phyloP scores from a whole-genome alignment of 2,329 filamentous ascomycete species.

The Sporothrix inflata region DNA sequence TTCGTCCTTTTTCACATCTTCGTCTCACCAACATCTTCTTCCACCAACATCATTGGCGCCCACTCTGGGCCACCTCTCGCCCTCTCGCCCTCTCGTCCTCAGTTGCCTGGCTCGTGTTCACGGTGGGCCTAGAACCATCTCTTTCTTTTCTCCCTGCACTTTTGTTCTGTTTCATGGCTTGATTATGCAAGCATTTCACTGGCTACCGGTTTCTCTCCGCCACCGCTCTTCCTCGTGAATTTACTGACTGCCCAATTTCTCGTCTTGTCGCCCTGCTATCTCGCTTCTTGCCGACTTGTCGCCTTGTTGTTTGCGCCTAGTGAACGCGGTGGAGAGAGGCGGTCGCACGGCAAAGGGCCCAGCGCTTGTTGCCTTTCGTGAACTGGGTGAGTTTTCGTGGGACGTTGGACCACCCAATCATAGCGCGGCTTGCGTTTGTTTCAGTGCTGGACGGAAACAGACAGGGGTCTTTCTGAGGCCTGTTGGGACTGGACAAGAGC shows the following conservation, averaged over 20 bases:
- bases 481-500: neutral
- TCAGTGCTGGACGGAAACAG: slow-evolving; percentile 31
- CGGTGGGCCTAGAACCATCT: neutral
- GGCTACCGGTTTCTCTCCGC: neutral
- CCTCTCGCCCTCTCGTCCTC: neutral
- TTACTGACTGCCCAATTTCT: neutral
- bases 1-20: neutral
- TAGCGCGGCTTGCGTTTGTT: slow-evolving; percentile 27
- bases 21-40: neutral
- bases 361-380: slow-evolving; percentile 18
- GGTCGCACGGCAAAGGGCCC: slow-evolving; percentile 12
- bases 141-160: neutral
- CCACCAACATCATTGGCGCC: neutral
- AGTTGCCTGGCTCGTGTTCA: neutral
- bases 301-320: neutral
- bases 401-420: slow-evolving; percentile 25
- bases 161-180: slow-evolving; percentile 17
- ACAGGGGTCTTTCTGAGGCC: neutral
- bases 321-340: neutral
- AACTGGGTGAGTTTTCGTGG: neutral
- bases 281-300: neutral
- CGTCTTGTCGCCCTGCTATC: neutral
- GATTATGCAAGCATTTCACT: slow-evolving; percentile 23
- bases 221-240: neutral
- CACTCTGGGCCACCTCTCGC: neutral